Evolutionary conservation across 1,284 basidiomycete genomes (phyloP).

Genomic region (Sphagnurus paluster): DNA sequence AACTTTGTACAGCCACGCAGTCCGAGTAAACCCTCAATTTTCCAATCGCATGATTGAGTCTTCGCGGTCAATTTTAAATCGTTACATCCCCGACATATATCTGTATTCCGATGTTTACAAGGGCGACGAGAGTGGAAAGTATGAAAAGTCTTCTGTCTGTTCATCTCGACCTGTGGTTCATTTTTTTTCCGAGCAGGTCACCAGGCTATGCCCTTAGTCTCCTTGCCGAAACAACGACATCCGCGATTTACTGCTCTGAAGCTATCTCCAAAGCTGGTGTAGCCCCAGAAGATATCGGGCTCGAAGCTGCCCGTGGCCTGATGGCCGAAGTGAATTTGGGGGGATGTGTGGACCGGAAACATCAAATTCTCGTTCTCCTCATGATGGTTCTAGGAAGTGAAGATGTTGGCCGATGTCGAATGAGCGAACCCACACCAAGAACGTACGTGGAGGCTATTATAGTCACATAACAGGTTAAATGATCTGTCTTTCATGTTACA

Average conservation of each 20-base stretch:
- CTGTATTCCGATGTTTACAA: slow-evolving; percentile 99
- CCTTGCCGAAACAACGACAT: slow-evolving; percentile 90
- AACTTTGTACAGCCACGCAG: slow-evolving; percentile 68
- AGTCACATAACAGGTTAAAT: slow-evolving; percentile 17
- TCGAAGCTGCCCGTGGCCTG: slow-evolving; percentile 76
- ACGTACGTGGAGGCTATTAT: slow-evolving; percentile 54
- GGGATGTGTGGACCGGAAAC: slow-evolving; percentile 89
- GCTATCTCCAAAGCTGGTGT: slow-evolving; percentile 75
- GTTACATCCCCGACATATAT: slow-evolving; percentile 98
- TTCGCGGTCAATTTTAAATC: slow-evolving; percentile 87
- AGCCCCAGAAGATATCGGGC: slow-evolving; percentile 92
- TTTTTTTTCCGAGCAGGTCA: slow-evolving; percentile 54
- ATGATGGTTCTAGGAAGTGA: slow-evolving; percentile 96
- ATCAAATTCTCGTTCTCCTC: slow-evolving; percentile 87
- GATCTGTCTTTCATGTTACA: slow-evolving; percentile 29
- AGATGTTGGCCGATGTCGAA: slow-evolving; percentile 88
- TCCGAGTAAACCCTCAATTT: slow-evolving; percentile 95
- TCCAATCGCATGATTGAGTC: slow-evolving; percentile 98
- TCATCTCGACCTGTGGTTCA: neutral
- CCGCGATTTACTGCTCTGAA: slow-evolving; percentile 87
- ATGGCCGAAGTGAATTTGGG: slow-evolving; percentile 79
- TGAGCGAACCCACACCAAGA: slow-evolving; percentile 80
- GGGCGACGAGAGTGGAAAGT: slow-evolving; percentile 96
- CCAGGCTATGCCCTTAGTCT: slow-evolving; percentile 95
- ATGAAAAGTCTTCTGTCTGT: slow-evolving; percentile 28